phyloP scores from a whole-genome alignment of 2,329 filamentous ascomycete genomes.

The Colletotrichum noveboracense region DNA sequence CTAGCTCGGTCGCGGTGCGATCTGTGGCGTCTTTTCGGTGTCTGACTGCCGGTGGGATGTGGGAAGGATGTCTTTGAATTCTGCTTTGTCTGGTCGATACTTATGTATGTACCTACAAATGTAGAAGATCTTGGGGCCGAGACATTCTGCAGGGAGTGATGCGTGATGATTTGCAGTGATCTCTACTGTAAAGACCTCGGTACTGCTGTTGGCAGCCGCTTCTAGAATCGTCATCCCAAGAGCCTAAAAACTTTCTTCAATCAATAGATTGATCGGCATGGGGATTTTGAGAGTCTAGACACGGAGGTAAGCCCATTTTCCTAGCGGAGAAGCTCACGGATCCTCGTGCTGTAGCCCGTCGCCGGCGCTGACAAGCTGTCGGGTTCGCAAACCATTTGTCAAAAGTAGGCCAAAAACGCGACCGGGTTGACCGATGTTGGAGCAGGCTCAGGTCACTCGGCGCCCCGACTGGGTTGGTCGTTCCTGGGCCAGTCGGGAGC shows the following conservation, averaged over 20 bases:
- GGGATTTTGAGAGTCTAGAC: neutral
- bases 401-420: neutral
- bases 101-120: neutral
- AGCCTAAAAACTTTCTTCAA: neutral
- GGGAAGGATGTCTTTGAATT: neutral
- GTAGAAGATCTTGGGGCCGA: neutral
- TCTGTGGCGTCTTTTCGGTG: neutral
- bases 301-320: neutral
- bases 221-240: neutral
- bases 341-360: neutral
- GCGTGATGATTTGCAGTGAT: neutral
- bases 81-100: neutral
- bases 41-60: neutral
- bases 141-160: neutral
- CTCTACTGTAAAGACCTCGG: neutral
- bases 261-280: neutral
- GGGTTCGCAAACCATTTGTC: slow-evolving; percentile 1
- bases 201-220: neutral
- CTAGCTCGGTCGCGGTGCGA: neutral
- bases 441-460: slow-evolving; percentile 1
- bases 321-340: neutral
- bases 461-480: neutral
- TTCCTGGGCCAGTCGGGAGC: slow-evolving; percentile 17
- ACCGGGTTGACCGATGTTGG: slow-evolving; percentile 10
- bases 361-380: neutral